Conservation (phyloP, 208 protist genomes). For the Wallacemonas sp. region DNA sequence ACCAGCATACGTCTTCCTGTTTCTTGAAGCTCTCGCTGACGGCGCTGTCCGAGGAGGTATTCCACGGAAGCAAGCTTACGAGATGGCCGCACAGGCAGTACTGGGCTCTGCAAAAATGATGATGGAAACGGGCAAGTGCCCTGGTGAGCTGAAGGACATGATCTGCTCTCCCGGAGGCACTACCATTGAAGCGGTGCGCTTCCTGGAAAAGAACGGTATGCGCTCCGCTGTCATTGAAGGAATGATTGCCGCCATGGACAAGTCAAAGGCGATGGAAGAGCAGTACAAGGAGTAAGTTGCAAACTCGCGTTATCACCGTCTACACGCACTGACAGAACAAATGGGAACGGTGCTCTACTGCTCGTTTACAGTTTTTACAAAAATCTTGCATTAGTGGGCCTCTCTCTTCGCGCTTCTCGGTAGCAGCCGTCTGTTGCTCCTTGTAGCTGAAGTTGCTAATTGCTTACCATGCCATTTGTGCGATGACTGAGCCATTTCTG, state of each 20-base stretch:
- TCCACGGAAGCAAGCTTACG: conserved; percentile 73
- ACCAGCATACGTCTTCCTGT: conserved; percentile 95
- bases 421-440: no score
- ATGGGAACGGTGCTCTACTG: no score
- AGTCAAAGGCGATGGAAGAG: conserved; percentile 83
- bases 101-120: conserved; percentile 92
- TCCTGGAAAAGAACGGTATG: conserved; percentile 90
- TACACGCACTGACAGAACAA: no score
- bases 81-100: conserved; percentile 93
- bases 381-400: no score
- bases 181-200: conserved; percentile 94
- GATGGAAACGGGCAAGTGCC: conserved; percentile 60
- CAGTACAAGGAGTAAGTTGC: conserved; percentile 27
- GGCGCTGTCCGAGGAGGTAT: conserved; percentile 92
- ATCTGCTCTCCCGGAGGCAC: conserved; percentile 94
- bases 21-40: conserved; percentile 97
- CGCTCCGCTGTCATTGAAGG: conserved; percentile 92
- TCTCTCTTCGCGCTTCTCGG: no score
- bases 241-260: conserved; percentile 87
- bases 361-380: no score
- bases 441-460: no score
- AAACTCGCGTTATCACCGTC: no score
- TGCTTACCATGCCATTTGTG: no score
- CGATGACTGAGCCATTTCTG: no score
- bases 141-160: conserved; percentile 89